These are phyloP conservation scores for Chalara sp. DNA, from an alignment of 2,329 filamentous ascomycete species.

Conservation along the genomic window DNA sequence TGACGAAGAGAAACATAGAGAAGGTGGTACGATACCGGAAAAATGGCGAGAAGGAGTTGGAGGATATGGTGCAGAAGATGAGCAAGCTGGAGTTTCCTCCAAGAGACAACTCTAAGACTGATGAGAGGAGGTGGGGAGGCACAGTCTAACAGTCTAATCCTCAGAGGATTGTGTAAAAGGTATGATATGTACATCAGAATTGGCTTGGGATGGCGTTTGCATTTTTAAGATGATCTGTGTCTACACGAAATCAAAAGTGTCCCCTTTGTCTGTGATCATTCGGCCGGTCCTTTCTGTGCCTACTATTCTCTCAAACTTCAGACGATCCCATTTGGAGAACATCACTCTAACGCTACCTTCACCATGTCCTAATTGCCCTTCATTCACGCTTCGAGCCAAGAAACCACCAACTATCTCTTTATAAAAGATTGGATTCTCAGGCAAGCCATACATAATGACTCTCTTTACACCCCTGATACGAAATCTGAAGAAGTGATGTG, in stretches of 20 bases:
- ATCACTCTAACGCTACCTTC: constrained; percentile 55
- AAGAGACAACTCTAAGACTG: constrained; percentile 21
- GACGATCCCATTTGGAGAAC: constrained; percentile 83
- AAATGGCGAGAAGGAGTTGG: constrained; percentile 60
- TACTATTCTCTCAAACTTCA: constrained; percentile 84
- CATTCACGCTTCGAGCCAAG: constrained; percentile 52
- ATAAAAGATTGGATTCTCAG: constrained; percentile 82
- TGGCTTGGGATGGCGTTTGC: neutral
- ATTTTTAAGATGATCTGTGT: constrained; percentile 1
- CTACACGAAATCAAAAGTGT: constrained; percentile 93
- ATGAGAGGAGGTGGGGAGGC: constrained; percentile 9
- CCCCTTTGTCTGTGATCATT: constrained; percentile 77
- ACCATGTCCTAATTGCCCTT: constrained; percentile 46
- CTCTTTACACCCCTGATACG: constrained; percentile 72
- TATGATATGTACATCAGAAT: constrained; percentile 11
- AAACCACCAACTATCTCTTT: constrained; percentile 67
- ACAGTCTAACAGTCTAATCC: neutral
- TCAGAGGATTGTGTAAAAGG: neutral
- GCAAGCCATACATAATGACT: constrained; percentile 84
- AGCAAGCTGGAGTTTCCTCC: constrained; percentile 27
- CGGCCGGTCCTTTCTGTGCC: constrained; percentile 73
- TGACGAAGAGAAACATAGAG: constrained; percentile 70
- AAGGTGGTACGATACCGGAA: constrained; percentile 77
- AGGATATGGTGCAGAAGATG: constrained; percentile 50
- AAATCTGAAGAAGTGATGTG: constrained; percentile 95